These are phyloP conservation scores for Bimuria novae-zelandiae DNA, from an alignment of 2,329 filamentous ascomycete species.

Conservation along the genomic window DNA sequence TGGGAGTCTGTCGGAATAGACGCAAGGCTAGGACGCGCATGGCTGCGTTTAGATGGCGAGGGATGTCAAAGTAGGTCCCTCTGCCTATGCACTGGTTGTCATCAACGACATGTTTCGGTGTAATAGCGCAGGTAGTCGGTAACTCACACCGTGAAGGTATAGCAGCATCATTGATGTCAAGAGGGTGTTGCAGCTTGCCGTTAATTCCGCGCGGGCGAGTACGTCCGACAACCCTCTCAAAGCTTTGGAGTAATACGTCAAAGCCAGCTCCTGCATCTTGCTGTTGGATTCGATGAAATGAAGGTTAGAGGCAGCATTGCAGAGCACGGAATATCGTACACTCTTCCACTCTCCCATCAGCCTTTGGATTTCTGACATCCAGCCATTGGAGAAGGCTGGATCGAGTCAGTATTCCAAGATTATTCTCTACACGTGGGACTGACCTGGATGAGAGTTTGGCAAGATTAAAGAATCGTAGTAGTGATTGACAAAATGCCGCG, in stretches of 20 bases:
- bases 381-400: constrained; percentile 33
- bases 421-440: not conserved
- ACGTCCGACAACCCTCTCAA: constrained; percentile 13
- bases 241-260: constrained; percentile 20
- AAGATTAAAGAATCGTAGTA: constrained; percentile 27
- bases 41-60: constrained; percentile 17
- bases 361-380: constrained; percentile 35
- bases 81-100: constrained; percentile 15
- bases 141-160: constrained; percentile 20
- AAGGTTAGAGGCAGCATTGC: constrained; percentile 22
- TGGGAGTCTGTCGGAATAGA: constrained; percentile 9
- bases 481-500: constrained; percentile 19
- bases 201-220: constrained; percentile 3
- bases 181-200: constrained; percentile 15
- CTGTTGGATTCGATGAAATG: constrained; percentile 13
- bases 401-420: not conserved
- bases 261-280: constrained; percentile 15
- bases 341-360: constrained; percentile 32
- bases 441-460: constrained; percentile 30
- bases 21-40: constrained; percentile 17
- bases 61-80: constrained; percentile 19
- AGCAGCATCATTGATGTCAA: constrained; percentile 21
- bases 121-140: not conserved
- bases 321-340: constrained; percentile 35
- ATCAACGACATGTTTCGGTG: not conserved